Percentiles rank a stretch among this genome's conserved stretches.
These are phyloP conservation scores for Epithemia pelagica DNA, from an alignment of 108 stramenopile genomes.

Conservation along the genomic window DNA sequence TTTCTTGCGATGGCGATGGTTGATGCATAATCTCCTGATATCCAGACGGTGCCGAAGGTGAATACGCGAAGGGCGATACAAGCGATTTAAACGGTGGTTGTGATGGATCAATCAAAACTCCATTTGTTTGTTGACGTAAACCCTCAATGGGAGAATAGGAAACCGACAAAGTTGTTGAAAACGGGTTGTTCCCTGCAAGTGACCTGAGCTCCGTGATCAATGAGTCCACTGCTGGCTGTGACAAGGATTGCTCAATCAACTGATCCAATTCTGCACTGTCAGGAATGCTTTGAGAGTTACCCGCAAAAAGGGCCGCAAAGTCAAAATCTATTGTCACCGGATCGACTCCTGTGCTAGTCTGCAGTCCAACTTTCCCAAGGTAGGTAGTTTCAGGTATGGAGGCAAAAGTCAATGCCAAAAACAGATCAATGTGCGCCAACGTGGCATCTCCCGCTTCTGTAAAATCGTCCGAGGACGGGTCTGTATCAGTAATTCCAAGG, in stretches of 20 bases:
- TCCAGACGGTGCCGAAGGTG: too few relatives aligned
- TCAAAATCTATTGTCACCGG: not conserved
- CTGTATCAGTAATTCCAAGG: not conserved
- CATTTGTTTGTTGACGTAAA: not conserved
- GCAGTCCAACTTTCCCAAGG: not conserved
- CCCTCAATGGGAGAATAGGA: not conserved
- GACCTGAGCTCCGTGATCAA: not conserved
- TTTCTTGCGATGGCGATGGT: too few relatives aligned
- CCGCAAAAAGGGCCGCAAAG: not conserved
- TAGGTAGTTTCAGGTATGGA: not conserved
- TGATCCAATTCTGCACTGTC: not conserved
- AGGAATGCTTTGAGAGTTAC: not conserved
- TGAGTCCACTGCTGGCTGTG: not conserved
- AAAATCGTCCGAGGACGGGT: not conserved
- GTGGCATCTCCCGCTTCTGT: not conserved
- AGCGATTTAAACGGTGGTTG: too few relatives aligned
- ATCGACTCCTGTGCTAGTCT: not conserved
- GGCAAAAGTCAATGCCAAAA: not conserved
- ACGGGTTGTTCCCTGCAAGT: not conserved
- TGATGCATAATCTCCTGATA: too few relatives aligned
- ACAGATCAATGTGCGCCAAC: not conserved
- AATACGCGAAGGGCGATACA: too few relatives aligned
- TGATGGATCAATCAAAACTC: too few relatives aligned
- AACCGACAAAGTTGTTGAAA: not conserved
- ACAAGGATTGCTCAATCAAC: not conserved